A percentile compares a stretch with the other conserved stretches of the same genome.
These are phyloP conservation scores for Pythium scleroteichum DNA, from an alignment of 352 stramenopile genomes.

Conservation along the genomic window DNA sequence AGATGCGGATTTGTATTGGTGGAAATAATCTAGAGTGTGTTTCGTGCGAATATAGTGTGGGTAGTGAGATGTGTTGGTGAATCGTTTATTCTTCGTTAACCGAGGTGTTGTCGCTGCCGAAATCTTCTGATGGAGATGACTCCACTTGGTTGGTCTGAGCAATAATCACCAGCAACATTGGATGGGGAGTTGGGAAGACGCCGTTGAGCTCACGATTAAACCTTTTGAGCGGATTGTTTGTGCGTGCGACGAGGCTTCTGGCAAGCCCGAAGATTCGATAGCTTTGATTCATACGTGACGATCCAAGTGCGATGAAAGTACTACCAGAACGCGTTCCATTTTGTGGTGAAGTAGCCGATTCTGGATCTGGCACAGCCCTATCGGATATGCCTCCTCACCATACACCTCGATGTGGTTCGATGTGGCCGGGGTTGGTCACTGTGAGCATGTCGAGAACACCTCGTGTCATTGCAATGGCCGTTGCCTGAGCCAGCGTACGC, in stretches of 20 bases:
- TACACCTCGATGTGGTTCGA: background rate
- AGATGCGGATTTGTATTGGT: too few species aligned
- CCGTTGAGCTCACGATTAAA: slow-evolving; percentile 16
- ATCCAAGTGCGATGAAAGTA: slow-evolving; percentile 18
- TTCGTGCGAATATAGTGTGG: too few species aligned
- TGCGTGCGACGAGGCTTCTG: slow-evolving; percentile 1
- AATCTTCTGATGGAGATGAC: background rate
- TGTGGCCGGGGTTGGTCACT: slow-evolving; percentile 1
- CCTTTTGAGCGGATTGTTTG: slow-evolving; percentile 15
- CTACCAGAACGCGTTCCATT: slow-evolving; percentile 6
- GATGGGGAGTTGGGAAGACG: slow-evolving; percentile 8
- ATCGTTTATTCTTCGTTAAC: too few species aligned
- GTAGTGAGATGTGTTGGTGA: too few species aligned
- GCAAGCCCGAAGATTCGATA: slow-evolving; percentile 14
- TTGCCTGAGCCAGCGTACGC: slow-evolving; percentile 1
- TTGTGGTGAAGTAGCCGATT: background rate
- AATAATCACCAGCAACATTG: background rate
- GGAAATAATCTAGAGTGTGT: too few species aligned
- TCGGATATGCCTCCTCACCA: background rate
- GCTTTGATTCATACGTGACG: background rate
- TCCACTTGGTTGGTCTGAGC: background rate
- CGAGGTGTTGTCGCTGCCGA: background rate
- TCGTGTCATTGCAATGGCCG: slow-evolving; percentile 10
- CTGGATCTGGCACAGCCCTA: background rate
- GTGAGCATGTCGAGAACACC: slow-evolving; percentile 23